Evolutionary conservation across 345 rosid species (phyloP).

Genomic region (Aquilaria malaccensis): DNA sequence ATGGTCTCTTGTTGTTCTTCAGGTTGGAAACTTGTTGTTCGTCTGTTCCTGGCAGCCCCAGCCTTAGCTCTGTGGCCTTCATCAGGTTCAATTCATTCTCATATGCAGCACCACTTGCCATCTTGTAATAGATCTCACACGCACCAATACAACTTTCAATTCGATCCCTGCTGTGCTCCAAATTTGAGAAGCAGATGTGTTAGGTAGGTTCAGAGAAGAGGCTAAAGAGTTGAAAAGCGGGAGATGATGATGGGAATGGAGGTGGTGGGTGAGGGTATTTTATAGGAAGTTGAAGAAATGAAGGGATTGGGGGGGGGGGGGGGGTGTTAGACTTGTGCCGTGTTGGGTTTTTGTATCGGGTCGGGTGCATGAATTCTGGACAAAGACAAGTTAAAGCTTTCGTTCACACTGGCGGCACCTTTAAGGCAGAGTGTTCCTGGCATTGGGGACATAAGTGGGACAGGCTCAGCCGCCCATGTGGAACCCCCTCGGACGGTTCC

Average conservation of each 20-base stretch:
- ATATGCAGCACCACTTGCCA: constrained; percentile 32
- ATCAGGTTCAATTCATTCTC: constrained; percentile 54
- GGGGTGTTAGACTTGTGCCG: background rate
- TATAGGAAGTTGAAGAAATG: constrained; percentile 23
- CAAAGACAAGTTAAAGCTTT: constrained; percentile 72
- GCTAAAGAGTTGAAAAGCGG: constrained; percentile 10
- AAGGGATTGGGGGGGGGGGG: constrained; percentile 1
- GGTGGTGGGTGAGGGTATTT: constrained; percentile 26
- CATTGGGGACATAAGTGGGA: constrained; percentile 65
- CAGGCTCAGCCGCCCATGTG: constrained; percentile 62
- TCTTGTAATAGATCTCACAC: background rate
- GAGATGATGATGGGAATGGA: constrained; percentile 15
- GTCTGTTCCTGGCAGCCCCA: constrained; percentile 78
- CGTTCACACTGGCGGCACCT: constrained; percentile 65
- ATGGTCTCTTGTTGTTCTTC: constrained; percentile 48
- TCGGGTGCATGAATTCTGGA: constrained; percentile 40
- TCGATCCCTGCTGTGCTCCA: background rate
- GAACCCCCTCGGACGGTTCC: constrained; percentile 32
- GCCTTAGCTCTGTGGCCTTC: constrained; percentile 80
- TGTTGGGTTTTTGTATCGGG: no score
- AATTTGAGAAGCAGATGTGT: background rate
- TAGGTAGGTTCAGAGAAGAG: background rate
- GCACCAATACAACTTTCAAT: background rate
- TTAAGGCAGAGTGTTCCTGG: constrained; percentile 55
- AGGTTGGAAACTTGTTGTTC: constrained; percentile 29